Evolutionary conservation across 2,329 filamentous ascomycete species (phyloP), one percentile per base, ranked within the genome.

Genomic region (Scorias spongiosa): DNA sequence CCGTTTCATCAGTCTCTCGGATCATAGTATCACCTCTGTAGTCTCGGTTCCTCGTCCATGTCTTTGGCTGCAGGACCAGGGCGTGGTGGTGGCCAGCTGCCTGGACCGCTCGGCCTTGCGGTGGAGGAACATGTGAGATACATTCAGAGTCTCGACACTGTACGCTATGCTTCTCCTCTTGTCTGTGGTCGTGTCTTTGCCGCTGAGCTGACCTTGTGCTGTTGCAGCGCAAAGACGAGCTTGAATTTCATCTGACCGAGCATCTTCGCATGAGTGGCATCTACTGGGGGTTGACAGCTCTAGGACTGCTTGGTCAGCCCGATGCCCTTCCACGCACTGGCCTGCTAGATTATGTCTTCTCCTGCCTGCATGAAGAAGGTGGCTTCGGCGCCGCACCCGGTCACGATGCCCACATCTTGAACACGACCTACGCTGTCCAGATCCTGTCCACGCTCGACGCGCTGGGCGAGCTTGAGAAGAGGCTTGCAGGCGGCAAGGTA

Each of bases 171-270:
- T 26, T 7, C 20, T 26, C 20, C 20, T 26, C 20, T 40, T 38
- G 34, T 34, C 44, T 42, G 44, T 48, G 3, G 20, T 26, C 20
- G 20, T 26, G 20, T 26, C 20, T 26, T 7, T 26, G 20, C 20
- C 3, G 7, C 20, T 7, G 20, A 26, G 7, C 20, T 48, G 51
- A 58, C 57, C 65, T 67, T 58, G 70, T 58, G 49, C 51, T 57
- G 54, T 49, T 53, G 51, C 66, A 82, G 78, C 81, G 83, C 60
- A 87, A 84, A 67, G 87, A 96, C 70, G 85, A 95, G 65, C 80
- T 94, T 55, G 87, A 95, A 63, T 98, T 96, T 69, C 95, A 89
- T 83, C 72, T 96, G 60, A 98, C 91, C 11, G 89, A 98, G 65
- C 91, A 98, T 62, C 73, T 98, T 52, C 86, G 91, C 48, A 75